phyloP scores from a whole-genome alignment of 768 basidiomycete genomes.

The Epithele typhae region DNA sequence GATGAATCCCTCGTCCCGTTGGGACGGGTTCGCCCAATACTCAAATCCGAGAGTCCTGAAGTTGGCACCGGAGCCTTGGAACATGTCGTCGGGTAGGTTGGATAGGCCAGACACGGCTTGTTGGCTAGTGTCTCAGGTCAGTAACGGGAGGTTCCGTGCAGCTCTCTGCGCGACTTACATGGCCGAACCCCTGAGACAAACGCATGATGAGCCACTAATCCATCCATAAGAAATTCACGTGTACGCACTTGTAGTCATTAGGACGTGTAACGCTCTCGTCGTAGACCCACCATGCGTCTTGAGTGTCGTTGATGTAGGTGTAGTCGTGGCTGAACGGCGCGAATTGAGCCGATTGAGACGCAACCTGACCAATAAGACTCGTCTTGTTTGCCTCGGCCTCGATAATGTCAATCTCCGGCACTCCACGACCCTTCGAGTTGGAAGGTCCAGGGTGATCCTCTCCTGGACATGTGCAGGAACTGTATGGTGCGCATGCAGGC shows the following conservation, averaged over 20 bases:
- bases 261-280: conserved; percentile 30
- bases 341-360: conserved; percentile 75
- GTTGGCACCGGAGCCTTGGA: conserved; percentile 51
- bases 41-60: conserved; percentile 65
- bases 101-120: conserved; percentile 47
- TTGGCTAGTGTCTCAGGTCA: conserved; percentile 27
- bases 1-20: conserved; percentile 56
- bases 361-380: conserved; percentile 41
- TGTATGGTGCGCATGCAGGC: conserved; percentile 18
- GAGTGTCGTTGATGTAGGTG: conserved; percentile 32
- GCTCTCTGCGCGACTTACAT: conserved; percentile 29
- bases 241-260: conserved; percentile 33
- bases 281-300: conserved; percentile 30
- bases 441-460: conserved; percentile 77
- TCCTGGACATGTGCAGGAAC: conserved; percentile 71
- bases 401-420: conserved; percentile 81
- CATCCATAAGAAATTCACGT: background rate
- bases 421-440: conserved; percentile 52
- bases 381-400: conserved; percentile 69
- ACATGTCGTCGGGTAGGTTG: conserved; percentile 47
- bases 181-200: conserved; percentile 41
- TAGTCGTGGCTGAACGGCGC: conserved; percentile 54
- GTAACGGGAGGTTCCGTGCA: background rate
- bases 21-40: conserved; percentile 59
- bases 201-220: too few species aligned